These are phyloP conservation scores for Ustilago hordei DNA, from an alignment of 1,284 basidiomycete species.

Conservation along the genomic window DNA sequence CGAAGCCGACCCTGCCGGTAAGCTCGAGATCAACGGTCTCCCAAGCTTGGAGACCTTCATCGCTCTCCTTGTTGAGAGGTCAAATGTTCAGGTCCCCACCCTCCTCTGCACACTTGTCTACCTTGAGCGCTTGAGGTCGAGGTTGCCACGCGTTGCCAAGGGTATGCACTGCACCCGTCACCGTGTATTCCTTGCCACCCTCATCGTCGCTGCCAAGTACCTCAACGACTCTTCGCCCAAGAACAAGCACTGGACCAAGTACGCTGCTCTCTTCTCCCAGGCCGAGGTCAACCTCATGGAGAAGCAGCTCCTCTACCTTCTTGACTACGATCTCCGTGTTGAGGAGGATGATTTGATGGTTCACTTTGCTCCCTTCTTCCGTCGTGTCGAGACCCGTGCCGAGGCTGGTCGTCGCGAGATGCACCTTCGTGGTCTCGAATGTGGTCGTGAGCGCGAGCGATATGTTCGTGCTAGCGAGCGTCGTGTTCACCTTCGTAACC, in stretches of 20 bases:
- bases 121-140: constrained; percentile 84
- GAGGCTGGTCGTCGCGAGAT: constrained; percentile 67
- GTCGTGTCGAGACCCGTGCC: constrained; percentile 63
- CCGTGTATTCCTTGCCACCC: constrained; percentile 91
- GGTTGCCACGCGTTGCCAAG: constrained; percentile 85
- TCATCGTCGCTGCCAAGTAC: constrained; percentile 97
- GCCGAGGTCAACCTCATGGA: constrained; percentile 91
- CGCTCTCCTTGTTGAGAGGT: constrained; percentile 81
- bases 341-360: constrained; percentile 68
- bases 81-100: constrained; percentile 91
- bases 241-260: constrained; percentile 82
- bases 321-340: constrained; percentile 69
- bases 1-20: constrained; percentile 62
- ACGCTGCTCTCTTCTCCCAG: constrained; percentile 78
- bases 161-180: constrained; percentile 93
- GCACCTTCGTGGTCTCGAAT: constrained; percentile 66
- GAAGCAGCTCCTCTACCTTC: constrained; percentile 75
- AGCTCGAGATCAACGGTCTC: constrained; percentile 72
- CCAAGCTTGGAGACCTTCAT: constrained; percentile 89
- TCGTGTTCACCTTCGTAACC: constrained; percentile 61
- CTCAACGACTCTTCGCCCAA: constrained; percentile 89
- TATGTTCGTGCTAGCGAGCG: constrained; percentile 66
- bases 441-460: constrained; percentile 66
- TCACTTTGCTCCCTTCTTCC: constrained; percentile 69
- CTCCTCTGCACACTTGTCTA: constrained; percentile 92